These are phyloP conservation scores for Bisporella sp. DNA, from an alignment of 2,329 filamentous ascomycete species.

Conservation along the genomic window DNA sequence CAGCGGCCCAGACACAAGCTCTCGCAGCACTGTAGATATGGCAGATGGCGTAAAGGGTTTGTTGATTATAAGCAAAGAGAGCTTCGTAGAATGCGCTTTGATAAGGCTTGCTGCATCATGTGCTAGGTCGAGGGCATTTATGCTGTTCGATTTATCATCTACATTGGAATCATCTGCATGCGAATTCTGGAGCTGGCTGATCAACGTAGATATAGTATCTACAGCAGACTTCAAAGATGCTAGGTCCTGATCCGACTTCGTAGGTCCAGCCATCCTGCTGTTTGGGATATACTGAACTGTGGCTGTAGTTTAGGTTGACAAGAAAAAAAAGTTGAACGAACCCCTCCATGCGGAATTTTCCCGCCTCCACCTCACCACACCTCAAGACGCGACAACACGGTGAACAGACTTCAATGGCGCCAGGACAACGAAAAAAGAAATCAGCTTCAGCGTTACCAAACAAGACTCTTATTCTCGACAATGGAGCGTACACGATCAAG, in stretches of 20 bases:
- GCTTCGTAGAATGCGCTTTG: conserved; percentile 76
- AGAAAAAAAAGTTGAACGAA: conserved; percentile 4
- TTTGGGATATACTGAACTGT: background rate
- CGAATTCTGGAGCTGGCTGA: conserved; percentile 19
- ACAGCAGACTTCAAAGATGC: conserved; percentile 19
- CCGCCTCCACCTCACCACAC: background rate
- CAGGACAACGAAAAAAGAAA: conserved; percentile 41
- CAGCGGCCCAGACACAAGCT: conserved; percentile 66
- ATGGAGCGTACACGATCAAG: conserved; percentile 88
- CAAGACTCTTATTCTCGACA: conserved; percentile 82
- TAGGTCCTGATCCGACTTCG: conserved; percentile 14
- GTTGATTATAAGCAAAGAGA: conserved; percentile 81
- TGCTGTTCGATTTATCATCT: conserved; percentile 4
- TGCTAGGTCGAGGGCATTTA: conserved; percentile 60
- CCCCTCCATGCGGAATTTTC: conserved; percentile 8
- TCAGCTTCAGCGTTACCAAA: conserved; percentile 45
- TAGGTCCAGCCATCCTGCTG: conserved; percentile 8
- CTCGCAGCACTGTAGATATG: conserved; percentile 60
- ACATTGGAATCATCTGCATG: background rate
- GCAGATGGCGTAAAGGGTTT: conserved; percentile 79
- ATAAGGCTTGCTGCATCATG: conserved; percentile 67
- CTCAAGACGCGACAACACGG: background rate
- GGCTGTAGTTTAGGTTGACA: background rate
- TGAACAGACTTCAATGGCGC: conserved; percentile 9
- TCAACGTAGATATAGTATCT: conserved; percentile 13